Percentiles rank a stretch among this genome's conserved stretches.
These are phyloP conservation scores for Populus pruinosa DNA, from an alignment of 345 rosid species.

Conservation along the genomic window DNA sequence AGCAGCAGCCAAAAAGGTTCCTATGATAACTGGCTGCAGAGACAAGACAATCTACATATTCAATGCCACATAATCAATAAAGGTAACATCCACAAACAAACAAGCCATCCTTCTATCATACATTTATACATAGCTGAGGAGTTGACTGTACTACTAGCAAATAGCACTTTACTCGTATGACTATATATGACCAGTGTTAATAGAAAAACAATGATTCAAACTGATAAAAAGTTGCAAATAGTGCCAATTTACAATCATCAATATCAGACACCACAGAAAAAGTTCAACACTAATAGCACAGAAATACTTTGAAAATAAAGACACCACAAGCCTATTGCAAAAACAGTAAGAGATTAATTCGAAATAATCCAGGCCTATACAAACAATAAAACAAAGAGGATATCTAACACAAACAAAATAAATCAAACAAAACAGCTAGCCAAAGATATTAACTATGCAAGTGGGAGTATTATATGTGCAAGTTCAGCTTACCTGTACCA, in stretches of 20 bases:
- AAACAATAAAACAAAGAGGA: background rate
- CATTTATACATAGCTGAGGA: background rate
- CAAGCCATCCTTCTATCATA: background rate
- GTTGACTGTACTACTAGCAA: background rate
- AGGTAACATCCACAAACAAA: background rate
- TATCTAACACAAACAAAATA: background rate
- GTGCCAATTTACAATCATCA: background rate
- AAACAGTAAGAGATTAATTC: background rate
- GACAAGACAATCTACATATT: background rate
- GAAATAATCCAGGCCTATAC: background rate
- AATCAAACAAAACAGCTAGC: background rate
- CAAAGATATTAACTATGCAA: background rate
- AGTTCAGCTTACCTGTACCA: constrained; percentile 85
- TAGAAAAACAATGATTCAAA: background rate
- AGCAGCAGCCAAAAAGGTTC: background rate
- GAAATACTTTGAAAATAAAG: background rate
- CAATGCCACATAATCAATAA: background rate
- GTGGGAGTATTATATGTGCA: background rate
- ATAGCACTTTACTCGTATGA: background rate
- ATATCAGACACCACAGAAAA: background rate
- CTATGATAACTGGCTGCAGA: background rate
- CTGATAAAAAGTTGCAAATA: background rate
- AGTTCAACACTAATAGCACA: background rate
- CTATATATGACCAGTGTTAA: background rate
- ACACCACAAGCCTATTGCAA: background rate